Evolutionary conservation across 2,329 filamentous ascomycete genomes (phyloP).

Genomic region (Cladosporium phlei): DNA sequence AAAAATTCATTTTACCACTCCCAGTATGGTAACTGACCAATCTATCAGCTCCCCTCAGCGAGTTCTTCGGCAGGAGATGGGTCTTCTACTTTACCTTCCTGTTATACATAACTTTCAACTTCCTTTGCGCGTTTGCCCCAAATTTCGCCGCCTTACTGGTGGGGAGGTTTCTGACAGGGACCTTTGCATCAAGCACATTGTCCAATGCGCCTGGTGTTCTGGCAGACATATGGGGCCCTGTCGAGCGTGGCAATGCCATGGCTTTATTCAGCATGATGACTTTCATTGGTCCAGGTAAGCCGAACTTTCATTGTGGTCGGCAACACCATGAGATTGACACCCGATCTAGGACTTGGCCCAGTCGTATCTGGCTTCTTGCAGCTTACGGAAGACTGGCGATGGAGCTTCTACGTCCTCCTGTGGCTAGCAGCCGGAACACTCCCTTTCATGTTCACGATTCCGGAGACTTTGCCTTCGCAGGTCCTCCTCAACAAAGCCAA

Average conservation of each 20-base stretch:
- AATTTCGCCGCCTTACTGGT: slow-evolving; percentile 51
- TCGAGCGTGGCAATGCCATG: slow-evolving; percentile 52
- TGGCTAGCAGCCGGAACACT: slow-evolving; percentile 35
- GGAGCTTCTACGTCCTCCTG: slow-evolving; percentile 42
- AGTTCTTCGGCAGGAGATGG: slow-evolving; percentile 57
- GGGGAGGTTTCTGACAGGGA: slow-evolving; percentile 53
- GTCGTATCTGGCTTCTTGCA: slow-evolving; percentile 55
- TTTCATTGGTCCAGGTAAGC: slow-evolving; percentile 43
- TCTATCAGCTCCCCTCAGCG: slow-evolving; percentile 62
- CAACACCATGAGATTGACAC: too few species aligned
- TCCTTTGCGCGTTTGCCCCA: slow-evolving; percentile 52
- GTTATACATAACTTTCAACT: slow-evolving; percentile 44
- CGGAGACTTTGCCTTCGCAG: slow-evolving; percentile 51
- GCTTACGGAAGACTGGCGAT: slow-evolving; percentile 47
- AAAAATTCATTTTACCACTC: too few species aligned
- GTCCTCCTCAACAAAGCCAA: slow-evolving; percentile 52
- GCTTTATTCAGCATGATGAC: slow-evolving; percentile 51
- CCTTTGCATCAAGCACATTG: slow-evolving; percentile 47
- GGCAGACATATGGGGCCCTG: slow-evolving; percentile 49
- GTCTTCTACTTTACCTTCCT: slow-evolving; percentile 45
- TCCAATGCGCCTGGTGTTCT: slow-evolving; percentile 46
- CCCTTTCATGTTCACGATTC: slow-evolving; percentile 51
- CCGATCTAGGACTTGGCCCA: slow-evolving; percentile 51
- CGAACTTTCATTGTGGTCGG: too few species aligned
- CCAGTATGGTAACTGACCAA: too few species aligned